Conservation (phyloP, 2,329 filamentous ascomycete genomes). For the Fusarium udum region DNA sequence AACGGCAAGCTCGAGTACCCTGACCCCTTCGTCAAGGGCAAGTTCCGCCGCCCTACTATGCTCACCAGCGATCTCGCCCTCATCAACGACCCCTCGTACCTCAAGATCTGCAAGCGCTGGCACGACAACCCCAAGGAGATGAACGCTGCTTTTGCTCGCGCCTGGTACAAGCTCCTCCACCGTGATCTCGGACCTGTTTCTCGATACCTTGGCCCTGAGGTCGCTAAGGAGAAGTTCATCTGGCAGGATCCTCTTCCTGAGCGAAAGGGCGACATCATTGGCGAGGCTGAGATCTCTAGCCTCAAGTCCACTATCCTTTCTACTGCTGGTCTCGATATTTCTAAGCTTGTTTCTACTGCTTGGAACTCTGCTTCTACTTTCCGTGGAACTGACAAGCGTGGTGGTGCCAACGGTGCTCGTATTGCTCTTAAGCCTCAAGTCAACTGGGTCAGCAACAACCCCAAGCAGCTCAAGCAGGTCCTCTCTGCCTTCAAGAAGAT, state of each 20-base stretch:
- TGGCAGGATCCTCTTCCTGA: slow-evolving; percentile 81
- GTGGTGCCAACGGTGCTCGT: slow-evolving; percentile 82
- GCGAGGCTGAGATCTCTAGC: slow-evolving; percentile 68
- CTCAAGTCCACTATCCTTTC: slow-evolving; percentile 76
- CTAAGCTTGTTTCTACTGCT: slow-evolving; percentile 71
- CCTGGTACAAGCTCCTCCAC: slow-evolving; percentile 87
- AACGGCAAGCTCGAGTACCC: slow-evolving; percentile 73
- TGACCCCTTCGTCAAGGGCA: slow-evolving; percentile 73
- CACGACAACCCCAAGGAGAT: slow-evolving; percentile 74
- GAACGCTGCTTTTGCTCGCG: slow-evolving; percentile 73
- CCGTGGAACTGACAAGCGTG: slow-evolving; percentile 81
- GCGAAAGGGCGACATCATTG: slow-evolving; percentile 65
- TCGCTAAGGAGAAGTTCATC: slow-evolving; percentile 72
- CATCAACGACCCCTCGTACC: slow-evolving; percentile 75
- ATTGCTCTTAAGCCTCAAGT: slow-evolving; percentile 78
- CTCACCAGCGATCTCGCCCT: slow-evolving; percentile 79
- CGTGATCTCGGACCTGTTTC: slow-evolving; percentile 78
- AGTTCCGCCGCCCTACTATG: slow-evolving; percentile 81
- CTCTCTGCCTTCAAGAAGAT: slow-evolving; percentile 69
- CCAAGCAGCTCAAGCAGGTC: slow-evolving; percentile 69
- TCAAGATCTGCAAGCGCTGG: slow-evolving; percentile 79
- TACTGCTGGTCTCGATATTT: slow-evolving; percentile 63
- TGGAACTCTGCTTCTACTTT: slow-evolving; percentile 78
- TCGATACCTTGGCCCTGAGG: slow-evolving; percentile 79
- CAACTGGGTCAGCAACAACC: slow-evolving; percentile 80